Percentiles rank a stretch among this genome's conserved stretches.
Conservation (phyloP, 805 yeast species). For the Candida takata region DNA sequence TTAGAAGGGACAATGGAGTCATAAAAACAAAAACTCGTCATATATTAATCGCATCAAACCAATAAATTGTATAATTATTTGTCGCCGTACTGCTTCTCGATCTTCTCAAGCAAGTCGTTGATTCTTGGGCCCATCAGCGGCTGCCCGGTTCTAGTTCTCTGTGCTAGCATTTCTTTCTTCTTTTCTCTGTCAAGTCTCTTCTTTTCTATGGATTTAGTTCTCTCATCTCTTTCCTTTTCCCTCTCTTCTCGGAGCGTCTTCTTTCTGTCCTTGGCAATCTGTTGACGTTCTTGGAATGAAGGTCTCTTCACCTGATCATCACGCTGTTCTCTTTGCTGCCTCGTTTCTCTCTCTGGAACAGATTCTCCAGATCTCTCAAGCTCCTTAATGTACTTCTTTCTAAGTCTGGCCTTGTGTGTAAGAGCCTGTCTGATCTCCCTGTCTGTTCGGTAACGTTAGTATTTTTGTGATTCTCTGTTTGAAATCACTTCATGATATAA, state of each 20-base stretch:
- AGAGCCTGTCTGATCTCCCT: conserved; percentile 74
- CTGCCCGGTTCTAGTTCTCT: conserved; percentile 70
- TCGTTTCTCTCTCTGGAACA: conserved; percentile 36
- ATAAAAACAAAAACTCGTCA: too few relatives aligned
- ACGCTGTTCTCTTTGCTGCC: conserved; percentile 12
- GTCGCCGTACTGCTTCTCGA: conserved; percentile 39
- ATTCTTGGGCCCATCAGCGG: conserved; percentile 90
- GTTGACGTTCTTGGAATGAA: conserved; percentile 29
- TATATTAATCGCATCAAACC: not conserved
- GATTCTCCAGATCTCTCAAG: conserved; percentile 63
- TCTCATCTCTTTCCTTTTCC: conserved; percentile 37
- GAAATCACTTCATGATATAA: too few relatives aligned
- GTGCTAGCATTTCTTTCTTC: conserved; percentile 38
- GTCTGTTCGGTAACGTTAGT: conserved; percentile 26
- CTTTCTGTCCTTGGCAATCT: conserved; percentile 30
- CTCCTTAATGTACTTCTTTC: conserved; percentile 75
- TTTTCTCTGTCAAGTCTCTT: conserved; percentile 36
- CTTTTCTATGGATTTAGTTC: conserved; percentile 28
- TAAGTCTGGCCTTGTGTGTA: conserved; percentile 71
- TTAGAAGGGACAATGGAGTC: not conserved
- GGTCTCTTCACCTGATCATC: conserved; percentile 17
- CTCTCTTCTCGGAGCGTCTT: conserved; percentile 23
- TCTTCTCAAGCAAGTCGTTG: conserved; percentile 67
- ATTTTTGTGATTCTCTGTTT: too few relatives aligned
- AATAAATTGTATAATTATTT: not conserved